Base-by-base conservation (phyloP, 352 stramenopile genomes). In the Pythium guiyangense region DNA sequence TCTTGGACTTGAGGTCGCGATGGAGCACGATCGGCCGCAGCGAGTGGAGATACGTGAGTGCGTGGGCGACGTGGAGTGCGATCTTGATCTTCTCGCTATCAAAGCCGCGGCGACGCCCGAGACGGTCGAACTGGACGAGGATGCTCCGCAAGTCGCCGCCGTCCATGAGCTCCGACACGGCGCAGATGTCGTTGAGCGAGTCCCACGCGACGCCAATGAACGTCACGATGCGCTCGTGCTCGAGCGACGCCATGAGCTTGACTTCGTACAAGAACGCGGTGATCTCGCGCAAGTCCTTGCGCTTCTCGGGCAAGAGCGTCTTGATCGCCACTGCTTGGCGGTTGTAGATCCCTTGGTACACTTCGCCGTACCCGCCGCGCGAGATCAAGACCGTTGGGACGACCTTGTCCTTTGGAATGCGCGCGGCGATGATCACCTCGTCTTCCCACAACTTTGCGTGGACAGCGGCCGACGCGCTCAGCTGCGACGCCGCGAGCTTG, bases 1-100 rank as follows among this genome's bases (percentile, higher is more conserved):
- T 84, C 52, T 72, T 77, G 18, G 73, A 84, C 47, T 84, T 84
- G 42, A 84, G 59, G n/a, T 84, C 71, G 18, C 69, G 71, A 18
- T 81, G 71, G 17, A 84, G 37, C 20, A 77, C 62, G 15, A 55
- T n/a, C 18, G 71, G 69, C 5, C 70, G 58, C 1, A 84, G 69
- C 1, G 68, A 76, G 56, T 84, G 74, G 0, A 84, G 56, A 56
- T 84, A 81, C 15, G 59, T 67, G 2, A 84, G 51, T 9, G 63
- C 69, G 22, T 76, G 63, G 0, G 63, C 58, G 25, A 84, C 56
- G 22, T 73, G 53, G 11, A 70, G 22, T 2, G 68, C 64, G 37
- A 79, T 71, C 3, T 59, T 47, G 6, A 59, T 12, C 48, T 84
- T 84, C 10, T 74, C 66, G 22, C 47, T 22, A 34, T 77, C 70